Percentiles rank a stretch among this genome's conserved stretches.
These are phyloP conservation scores for Huntiella bhutanensis DNA, from an alignment of 2,329 filamentous ascomycete species.

Conservation along the genomic window DNA sequence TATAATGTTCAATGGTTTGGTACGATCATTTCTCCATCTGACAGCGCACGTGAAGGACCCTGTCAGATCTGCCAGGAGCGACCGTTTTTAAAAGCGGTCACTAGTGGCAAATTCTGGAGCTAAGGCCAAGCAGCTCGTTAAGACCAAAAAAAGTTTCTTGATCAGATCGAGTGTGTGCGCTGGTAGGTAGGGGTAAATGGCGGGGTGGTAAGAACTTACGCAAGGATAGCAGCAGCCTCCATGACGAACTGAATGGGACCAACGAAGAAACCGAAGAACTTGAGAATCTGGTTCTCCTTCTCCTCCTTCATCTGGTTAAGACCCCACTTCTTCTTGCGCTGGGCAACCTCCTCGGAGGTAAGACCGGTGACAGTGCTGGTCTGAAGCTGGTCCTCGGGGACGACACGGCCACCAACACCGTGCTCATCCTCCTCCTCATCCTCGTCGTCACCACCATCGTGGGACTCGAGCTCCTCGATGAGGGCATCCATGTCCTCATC, in stretches of 20 bases:
- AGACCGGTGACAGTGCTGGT: slow-evolving; percentile 54
- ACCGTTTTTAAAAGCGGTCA: no score
- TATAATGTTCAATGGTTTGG: neutral
- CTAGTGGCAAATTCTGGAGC: no score
- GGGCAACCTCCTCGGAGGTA: slow-evolving; percentile 47
- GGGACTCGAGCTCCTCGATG: slow-evolving; percentile 71
- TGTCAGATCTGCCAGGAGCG: no score
- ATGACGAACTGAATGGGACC: slow-evolving; percentile 89
- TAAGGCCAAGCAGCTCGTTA: no score
- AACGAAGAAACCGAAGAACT: slow-evolving; percentile 68
- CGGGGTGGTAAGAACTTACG: slow-evolving; percentile 59
- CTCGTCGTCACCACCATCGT: slow-evolving; percentile 50
- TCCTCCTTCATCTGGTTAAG: slow-evolving; percentile 84
- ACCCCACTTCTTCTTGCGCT: slow-evolving; percentile 51
- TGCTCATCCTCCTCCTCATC: slow-evolving; percentile 38
- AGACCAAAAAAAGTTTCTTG: neutral
- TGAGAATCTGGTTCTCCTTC: slow-evolving; percentile 67
- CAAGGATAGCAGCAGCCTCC: slow-evolving; percentile 67
- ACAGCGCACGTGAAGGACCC: no score
- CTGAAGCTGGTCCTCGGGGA: slow-evolving; percentile 58
- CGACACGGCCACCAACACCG: slow-evolving; percentile 33
- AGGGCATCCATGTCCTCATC: slow-evolving; percentile 72
- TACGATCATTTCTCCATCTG: no score
- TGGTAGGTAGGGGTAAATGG: neutral
- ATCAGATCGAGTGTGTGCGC: neutral